Evolutionary conservation across 2,329 filamentous ascomycete species (phyloP).

Genomic region (Rhynchosporium graminicola): DNA sequence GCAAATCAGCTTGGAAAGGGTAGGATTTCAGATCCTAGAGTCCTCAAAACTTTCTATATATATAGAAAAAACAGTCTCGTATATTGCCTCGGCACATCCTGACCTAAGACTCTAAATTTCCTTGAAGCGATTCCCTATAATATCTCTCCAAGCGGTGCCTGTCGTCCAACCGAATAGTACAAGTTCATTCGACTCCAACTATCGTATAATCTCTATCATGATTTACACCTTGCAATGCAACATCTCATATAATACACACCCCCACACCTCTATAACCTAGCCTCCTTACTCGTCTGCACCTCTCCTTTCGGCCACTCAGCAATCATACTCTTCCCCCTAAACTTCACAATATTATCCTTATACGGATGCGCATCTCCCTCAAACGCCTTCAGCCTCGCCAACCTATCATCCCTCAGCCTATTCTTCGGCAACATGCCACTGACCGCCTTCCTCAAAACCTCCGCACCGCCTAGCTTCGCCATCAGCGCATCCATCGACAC

Average conservation of each 20-base stretch:
- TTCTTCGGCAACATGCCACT: constrained; percentile 99
- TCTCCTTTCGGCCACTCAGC: constrained; percentile 28
- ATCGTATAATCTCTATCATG: constrained; percentile 3
- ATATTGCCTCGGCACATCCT: too few species aligned
- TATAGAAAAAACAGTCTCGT: neutral
- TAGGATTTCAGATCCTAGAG: too few species aligned
- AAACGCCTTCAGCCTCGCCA: constrained; percentile 91
- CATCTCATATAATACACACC: constrained; percentile 9
- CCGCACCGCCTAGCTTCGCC: constrained; percentile 88
- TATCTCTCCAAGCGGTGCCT: neutral
- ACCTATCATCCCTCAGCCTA: constrained; percentile 79
- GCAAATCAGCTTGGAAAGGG: too few species aligned
- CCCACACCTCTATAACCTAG: constrained; percentile 7
- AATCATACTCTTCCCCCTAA: constrained; percentile 54
- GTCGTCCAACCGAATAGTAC: neutral
- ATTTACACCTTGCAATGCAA: constrained; percentile 13
- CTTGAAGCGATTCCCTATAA: neutral
- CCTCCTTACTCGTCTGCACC: neutral
- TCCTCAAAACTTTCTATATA: neutral
- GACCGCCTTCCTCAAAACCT: constrained; percentile 88
- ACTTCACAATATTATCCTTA: constrained; percentile 79
- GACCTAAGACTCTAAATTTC: too few species aligned
- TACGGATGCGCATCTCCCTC: constrained; percentile 93
- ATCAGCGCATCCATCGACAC: constrained; percentile 96
- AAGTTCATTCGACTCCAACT: neutral